phyloP scores from a whole-genome alignment of 2,329 filamentous ascomycete species.

The Ophiostoma triangulosporum region DNA sequence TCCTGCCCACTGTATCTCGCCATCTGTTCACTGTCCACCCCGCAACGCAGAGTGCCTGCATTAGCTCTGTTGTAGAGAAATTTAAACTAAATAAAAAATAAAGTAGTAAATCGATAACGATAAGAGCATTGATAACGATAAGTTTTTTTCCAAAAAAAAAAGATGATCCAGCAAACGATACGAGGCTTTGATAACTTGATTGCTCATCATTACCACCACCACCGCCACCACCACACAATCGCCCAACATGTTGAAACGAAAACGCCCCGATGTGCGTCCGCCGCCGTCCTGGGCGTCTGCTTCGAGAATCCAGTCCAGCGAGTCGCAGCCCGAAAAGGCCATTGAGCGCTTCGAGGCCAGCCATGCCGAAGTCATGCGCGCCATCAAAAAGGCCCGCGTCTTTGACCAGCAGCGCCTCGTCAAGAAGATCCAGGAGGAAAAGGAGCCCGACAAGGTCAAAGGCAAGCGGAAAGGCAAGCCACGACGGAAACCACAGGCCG shows the following conservation, averaged over 20 bases:
- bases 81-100: neutral
- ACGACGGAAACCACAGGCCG: neutral
- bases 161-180: neutral
- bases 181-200: neutral
- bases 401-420: constrained; percentile 68
- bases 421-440: constrained; percentile 39
- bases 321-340: constrained; percentile 11
- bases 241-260: constrained; percentile 41
- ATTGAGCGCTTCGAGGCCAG: constrained; percentile 10
- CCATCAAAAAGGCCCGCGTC: constrained; percentile 59
- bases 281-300: constrained; percentile 28
- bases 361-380: constrained; percentile 42
- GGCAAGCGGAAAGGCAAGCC: neutral
- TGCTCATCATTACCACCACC: neutral
- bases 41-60: constrained; percentile 14
- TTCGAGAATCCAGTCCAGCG: neutral
- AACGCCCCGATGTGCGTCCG: constrained; percentile 30
- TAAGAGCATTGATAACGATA: neutral
- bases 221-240: neutral
- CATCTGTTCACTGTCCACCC: neutral
- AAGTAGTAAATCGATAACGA: neutral
- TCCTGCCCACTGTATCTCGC: neutral
- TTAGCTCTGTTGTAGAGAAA: neutral
- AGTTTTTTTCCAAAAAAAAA: neutral
- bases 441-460: constrained; percentile 12